These are phyloP conservation scores for Colletotrichum navitas DNA, from an alignment of 2,329 filamentous ascomycete species.

Conservation along the genomic window DNA sequence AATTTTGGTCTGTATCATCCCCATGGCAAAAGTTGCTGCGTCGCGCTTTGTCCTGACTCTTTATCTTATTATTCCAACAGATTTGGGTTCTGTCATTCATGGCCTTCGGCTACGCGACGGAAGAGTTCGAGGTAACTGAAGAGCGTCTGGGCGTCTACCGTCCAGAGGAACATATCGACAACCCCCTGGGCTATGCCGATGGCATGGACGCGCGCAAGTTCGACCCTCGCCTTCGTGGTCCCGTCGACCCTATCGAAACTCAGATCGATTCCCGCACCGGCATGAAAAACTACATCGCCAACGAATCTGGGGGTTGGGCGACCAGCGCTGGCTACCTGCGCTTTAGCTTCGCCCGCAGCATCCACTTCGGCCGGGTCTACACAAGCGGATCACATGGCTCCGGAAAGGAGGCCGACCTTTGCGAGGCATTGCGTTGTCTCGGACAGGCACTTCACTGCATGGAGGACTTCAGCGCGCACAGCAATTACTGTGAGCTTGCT, in stretches of 20 bases:
- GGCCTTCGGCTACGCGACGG: slow-evolving; percentile 86
- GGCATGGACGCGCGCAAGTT: slow-evolving; percentile 85
- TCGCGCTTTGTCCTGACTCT: slow-evolving; percentile 25
- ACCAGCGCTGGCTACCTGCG: slow-evolving; percentile 89
- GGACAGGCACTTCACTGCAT: slow-evolving; percentile 83
- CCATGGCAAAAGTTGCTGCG: neutral
- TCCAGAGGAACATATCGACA: slow-evolving; percentile 81
- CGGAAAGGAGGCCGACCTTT: slow-evolving; percentile 82
- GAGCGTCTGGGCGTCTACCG: slow-evolving; percentile 85
- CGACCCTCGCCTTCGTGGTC: slow-evolving; percentile 84
- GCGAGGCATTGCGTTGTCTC: slow-evolving; percentile 81
- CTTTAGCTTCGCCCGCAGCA: slow-evolving; percentile 79
- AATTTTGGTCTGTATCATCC: slow-evolving; percentile 66
- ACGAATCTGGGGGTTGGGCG: slow-evolving; percentile 87
- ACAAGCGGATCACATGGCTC: slow-evolving; percentile 71
- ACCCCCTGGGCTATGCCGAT: slow-evolving; percentile 88
- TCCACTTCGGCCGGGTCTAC: slow-evolving; percentile 83
- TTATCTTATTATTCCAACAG: slow-evolving; percentile 46
- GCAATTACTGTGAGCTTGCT: slow-evolving; percentile 85
- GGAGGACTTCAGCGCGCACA: slow-evolving; percentile 85
- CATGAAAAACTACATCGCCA: slow-evolving; percentile 99
- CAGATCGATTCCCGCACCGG: slow-evolving; percentile 82
- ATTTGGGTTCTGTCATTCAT: slow-evolving; percentile 87
- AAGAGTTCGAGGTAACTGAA: slow-evolving; percentile 85
- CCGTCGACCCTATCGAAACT: slow-evolving; percentile 78